phyloP scores from a whole-genome alignment of 2,329 filamentous ascomycete species.

The Alternaria tenuissima region DNA sequence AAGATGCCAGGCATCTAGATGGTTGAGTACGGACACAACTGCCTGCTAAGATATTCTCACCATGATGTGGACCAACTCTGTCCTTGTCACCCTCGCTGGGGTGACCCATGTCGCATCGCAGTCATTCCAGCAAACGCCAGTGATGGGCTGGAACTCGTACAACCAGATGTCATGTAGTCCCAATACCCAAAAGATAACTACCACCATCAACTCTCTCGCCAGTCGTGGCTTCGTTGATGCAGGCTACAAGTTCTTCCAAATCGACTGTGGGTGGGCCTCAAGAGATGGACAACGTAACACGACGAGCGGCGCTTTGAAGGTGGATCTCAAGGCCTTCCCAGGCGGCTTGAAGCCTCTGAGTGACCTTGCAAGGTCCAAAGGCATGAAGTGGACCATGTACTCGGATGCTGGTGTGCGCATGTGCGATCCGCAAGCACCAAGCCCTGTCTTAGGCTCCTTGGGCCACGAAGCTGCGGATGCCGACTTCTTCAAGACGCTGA shows the following conservation, averaged over 20 bases:
- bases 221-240: slow-evolving; percentile 27
- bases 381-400: slow-evolving; percentile 37
- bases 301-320: slow-evolving; percentile 24
- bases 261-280: slow-evolving; percentile 13
- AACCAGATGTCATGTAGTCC: slow-evolving; percentile 30
- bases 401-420: slow-evolving; percentile 31
- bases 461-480: slow-evolving; percentile 29
- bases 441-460: slow-evolving; percentile 24
- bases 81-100: slow-evolving; percentile 17
- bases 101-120: slow-evolving; percentile 21
- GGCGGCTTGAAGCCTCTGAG: slow-evolving; percentile 27
- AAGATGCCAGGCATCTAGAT: background rate
- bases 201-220: slow-evolving; percentile 25
- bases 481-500: slow-evolving; percentile 30
- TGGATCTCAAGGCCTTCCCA: slow-evolving; percentile 23
- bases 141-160: slow-evolving; percentile 32
- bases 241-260: slow-evolving; percentile 32
- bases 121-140: slow-evolving; percentile 27
- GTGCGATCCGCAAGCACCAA: slow-evolving; percentile 27
- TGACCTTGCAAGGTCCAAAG: slow-evolving; percentile 30
- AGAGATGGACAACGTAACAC: slow-evolving; percentile 27
- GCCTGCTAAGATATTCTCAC: background rate
- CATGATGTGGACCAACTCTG: slow-evolving; percentile 14
- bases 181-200: slow-evolving; percentile 25
- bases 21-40: background rate